Evolutionary conservation across 108 stramenopile genomes (phyloP), one percentile per base, ranked within the genome.

Genomic region (Fragilaria crotonensis): DNA sequence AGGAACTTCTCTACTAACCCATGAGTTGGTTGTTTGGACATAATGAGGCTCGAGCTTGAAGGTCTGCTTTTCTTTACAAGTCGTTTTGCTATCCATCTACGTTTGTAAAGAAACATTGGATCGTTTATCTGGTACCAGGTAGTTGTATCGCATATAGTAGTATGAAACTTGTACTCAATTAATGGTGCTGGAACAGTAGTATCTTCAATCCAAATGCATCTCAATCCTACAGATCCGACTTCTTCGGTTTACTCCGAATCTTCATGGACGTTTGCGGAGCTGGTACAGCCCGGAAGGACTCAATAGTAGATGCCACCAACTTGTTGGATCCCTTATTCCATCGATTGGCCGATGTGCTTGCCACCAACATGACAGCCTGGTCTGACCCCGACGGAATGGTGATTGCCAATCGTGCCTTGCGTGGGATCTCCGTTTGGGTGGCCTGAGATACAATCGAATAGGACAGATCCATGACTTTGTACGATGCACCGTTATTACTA

Each of bases 281-380:
- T 2, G 79, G 70, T 45, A 75, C 63, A 17, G 84, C 87, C 2
- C 68, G 64, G 61, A 89, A 89, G 0, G 84, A 83, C 45, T 73
- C 75, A 20, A 79, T 64, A 32, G 72, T 63, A 21, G 47, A n/a
- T 30, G 29, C 33, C 27, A 77, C 59, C 25, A 29, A 53, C 19
- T 76, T 64, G 2, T 78, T 69, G 7, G 78, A 14, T 33, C 73
- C 89, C 58, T 86, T 90, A 54, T 67, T 78, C 85, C 85, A 90
- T 33, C 83, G 67, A 4, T 31, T 30, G 19, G 79, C 73, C 49
- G 73, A 78, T 1, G 85, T 61, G 59, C 85, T 84, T 27, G 67
- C 71, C 9, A 87, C 81, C 51, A 90, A 54, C 79, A 90, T 84
- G 25, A 90, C 81, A 14, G 81, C 85, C 67, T 90, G 81, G 21